Evolutionary conservation across 306 rosid species (phyloP), one percentile per base, ranked within the genome.

Genomic region (Aeschynomene evenia): DNA sequence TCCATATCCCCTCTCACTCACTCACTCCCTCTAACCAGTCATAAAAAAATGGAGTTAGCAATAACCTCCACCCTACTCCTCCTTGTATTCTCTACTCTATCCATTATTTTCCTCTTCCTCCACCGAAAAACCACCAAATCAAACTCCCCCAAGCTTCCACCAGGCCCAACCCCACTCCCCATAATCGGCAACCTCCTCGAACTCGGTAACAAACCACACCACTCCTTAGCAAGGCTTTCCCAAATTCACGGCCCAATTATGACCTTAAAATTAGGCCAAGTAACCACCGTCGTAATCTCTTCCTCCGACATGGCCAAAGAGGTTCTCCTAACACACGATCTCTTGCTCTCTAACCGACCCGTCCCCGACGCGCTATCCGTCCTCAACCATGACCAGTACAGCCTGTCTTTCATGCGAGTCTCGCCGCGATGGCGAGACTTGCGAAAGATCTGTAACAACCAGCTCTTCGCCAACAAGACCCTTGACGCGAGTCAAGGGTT

Each of bases 131-230:
- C n/a, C n/a, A n/a, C n/a, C n/a, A n/a, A n/a, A n/a, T n/a, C n/a
- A n/a, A n/a, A n/a, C n/a, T n/a, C 7, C 14, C 31, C 2, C 1
- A 77, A 71, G 15, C 85, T 79, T 43, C 92, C 87, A 15, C 89
- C 92, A 0, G 89, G 93, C 0, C 89, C 87, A 0, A 18, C 34
- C 31, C 84, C 73, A 18, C 64, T 76, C 28, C 75, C 75, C n/a
- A 50, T 76, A 1, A 37, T 76, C 0, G 80, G 75, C 2, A 68
- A 76, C 37, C 80, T 76, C 7, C 7, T 48, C 0, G 0, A 59
- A 3, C 57, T 68, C 0, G 70, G 80, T 2, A 60, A 50, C 21
- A 68, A 39, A 11, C 80, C 80, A 0, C 80, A 76, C 14, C 80
- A 76, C 14, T 59, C 80, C 1, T 0, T 76, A 9, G 80, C 75